phyloP scores from a whole-genome alignment of 495 filamentous ascomycete genomes.

The Amniculicola lignicola region DNA sequence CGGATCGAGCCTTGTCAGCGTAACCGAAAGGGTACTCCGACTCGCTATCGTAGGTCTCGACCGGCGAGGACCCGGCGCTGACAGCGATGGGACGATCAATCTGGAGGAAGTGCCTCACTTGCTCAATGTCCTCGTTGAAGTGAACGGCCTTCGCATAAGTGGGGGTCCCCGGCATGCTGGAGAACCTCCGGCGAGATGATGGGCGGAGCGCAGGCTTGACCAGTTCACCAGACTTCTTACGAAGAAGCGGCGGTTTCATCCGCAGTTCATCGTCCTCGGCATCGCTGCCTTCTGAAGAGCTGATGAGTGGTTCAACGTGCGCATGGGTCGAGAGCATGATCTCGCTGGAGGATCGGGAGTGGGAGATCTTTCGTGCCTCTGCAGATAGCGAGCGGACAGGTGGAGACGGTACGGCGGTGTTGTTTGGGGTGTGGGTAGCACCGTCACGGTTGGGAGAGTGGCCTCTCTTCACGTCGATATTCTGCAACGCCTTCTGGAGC shows the following conservation, averaged over 20 bases:
- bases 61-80: conserved; percentile 91
- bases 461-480: conserved; percentile 65
- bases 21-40: conserved; percentile 77
- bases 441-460: conserved; percentile 54
- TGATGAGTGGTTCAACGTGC: conserved; percentile 30
- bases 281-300: conserved; percentile 48
- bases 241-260: conserved; percentile 78
- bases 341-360: conserved; percentile 84
- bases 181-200: conserved; percentile 72
- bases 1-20: conserved; percentile 47
- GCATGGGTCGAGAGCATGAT: conserved; percentile 40
- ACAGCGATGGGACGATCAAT: conserved; percentile 91
- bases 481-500: conserved; percentile 76
- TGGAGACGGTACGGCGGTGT: conserved; percentile 27
- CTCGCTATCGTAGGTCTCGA: conserved; percentile 78
- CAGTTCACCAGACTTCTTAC: conserved; percentile 97
- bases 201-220: conserved; percentile 88
- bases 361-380: conserved; percentile 66
- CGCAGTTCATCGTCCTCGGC: conserved; percentile 57
- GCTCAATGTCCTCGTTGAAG: conserved; percentile 90
- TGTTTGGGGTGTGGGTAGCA: conserved; percentile 43
- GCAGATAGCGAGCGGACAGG: conserved; percentile 46
- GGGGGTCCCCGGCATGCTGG: conserved; percentile 95
- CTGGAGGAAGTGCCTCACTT: conserved; percentile 91
- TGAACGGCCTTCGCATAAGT: conserved; percentile 94